phyloP scores from a whole-genome alignment of 441 rosid genomes.

The Macaranga tanarius region DNA sequence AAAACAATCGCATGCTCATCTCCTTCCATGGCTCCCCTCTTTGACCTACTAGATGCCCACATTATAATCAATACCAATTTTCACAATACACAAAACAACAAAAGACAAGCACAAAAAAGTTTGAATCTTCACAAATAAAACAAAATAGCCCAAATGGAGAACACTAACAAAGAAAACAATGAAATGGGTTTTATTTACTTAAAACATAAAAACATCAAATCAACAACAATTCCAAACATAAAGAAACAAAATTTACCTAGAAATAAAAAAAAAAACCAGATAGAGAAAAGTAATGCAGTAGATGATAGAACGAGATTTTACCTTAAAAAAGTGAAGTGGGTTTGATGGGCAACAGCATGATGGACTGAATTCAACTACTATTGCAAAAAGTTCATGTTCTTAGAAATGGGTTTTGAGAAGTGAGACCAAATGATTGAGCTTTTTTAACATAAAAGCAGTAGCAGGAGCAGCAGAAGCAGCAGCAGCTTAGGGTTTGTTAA shows the following conservation, averaged over 20 bases:
- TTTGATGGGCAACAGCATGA: slow-evolving; percentile 55
- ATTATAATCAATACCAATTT: slow-evolving; percentile 14
- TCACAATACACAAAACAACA: background rate
- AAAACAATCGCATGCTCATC: slow-evolving; percentile 59
- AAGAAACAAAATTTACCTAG: background rate
- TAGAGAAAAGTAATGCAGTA: slow-evolving; percentile 29
- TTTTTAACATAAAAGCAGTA: background rate
- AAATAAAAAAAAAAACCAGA: slow-evolving; percentile 22
- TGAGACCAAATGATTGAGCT: slow-evolving; percentile 33
- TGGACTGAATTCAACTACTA: slow-evolving; percentile 43
- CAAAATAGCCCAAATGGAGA: background rate
- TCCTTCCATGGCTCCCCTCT: slow-evolving; percentile 69
- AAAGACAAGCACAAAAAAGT: background rate
- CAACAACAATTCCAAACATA: slow-evolving; percentile 1
- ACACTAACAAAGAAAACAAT: background rate
- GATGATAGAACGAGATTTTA: slow-evolving; percentile 26
- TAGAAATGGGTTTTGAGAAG: slow-evolving; percentile 24
- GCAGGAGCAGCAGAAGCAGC: slow-evolving; percentile 2
- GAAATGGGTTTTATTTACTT: background rate
- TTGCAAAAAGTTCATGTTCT: slow-evolving; percentile 28
- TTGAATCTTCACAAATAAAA: background rate
- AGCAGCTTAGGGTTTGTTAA: slow-evolving; percentile 32
- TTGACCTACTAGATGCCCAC: slow-evolving; percentile 11
- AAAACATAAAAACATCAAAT: background rate
- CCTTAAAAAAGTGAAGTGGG: slow-evolving; percentile 53